Conservation (phyloP, 179 eudicot species). For the Heliamphora pulchella region DNA sequence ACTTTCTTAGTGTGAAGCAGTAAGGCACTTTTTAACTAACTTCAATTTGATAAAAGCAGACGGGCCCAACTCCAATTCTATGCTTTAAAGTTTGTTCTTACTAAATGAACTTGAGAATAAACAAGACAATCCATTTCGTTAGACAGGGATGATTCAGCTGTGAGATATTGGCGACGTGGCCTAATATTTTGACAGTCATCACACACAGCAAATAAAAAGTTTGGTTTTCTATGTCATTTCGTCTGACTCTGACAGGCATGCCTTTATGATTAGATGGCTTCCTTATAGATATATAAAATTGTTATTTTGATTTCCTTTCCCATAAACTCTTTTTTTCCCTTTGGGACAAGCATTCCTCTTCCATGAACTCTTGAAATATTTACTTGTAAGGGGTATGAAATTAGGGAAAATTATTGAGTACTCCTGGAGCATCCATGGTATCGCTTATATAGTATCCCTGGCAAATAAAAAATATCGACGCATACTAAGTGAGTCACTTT, state of each 20-base stretch:
- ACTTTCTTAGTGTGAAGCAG: conserved; percentile 3
- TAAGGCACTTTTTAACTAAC: background rate
- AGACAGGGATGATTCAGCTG: background rate
- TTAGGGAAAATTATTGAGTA: no score
- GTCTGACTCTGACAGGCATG: background rate
- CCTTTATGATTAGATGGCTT: background rate
- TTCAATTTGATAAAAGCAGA: background rate
- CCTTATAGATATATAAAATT: background rate
- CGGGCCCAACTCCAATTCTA: background rate
- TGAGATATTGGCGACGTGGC: background rate
- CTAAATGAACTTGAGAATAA: conserved; percentile 8
- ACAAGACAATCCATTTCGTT: background rate
- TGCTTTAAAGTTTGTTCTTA: conserved; percentile 7
- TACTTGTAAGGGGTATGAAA: no score
- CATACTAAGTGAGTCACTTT: no score
- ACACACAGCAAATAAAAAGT: background rate
- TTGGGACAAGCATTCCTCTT: no score
- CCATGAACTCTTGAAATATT: no score
- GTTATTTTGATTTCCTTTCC: background rate
- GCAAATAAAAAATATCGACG: no score
- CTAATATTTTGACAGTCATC: conserved; percentile 1
- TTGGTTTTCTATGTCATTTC: background rate
- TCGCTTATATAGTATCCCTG: no score
- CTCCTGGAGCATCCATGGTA: no score
- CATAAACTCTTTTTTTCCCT: no score